Evolutionary conservation across 768 basidiomycete species (phyloP), one percentile per base, ranked within the genome.

Genomic region (Guyanaporus albipodus): DNA sequence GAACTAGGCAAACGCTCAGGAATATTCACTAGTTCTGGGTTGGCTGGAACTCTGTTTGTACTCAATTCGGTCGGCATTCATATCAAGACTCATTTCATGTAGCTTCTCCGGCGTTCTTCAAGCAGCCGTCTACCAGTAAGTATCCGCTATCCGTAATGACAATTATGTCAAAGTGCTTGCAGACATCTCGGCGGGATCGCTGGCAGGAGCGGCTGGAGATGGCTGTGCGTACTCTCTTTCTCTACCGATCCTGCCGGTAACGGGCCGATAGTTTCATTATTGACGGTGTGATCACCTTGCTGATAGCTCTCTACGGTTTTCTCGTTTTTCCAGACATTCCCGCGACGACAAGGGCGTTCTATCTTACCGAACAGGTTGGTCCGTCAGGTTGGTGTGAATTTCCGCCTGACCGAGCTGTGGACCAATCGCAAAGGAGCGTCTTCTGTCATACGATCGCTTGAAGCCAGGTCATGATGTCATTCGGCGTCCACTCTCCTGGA

Each of bases 251-350:
- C 2, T 17, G 8, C 18, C 34, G 29, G 15, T 40, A 39, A 56
- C 28, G 21, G 6, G 28, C 7, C 24, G 21, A 36, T 54, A 81
- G 78, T 15, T 83, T 85, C 60, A 78, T 86, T 48, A 77, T 84
- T 34, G 82, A 85, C 56, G 83, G 82, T 4, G 65, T 83, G n/a
- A 84, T 85, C 40, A 84, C 84, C 4, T 62, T 85, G 14, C 84
- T 84, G 1, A 82, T 87, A 50, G 83, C 85, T 1, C 56, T 85
- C 8, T 85, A 84, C 59, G 84, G 84, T 1, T 87, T 85, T 58
- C 55, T 83, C 23, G 70, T 85, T 27, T 88, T 89, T 60, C 88
- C 87, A 14, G 83, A 86, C 58, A 72, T 82, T 8, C 86, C 85
- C 1, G 68, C 73, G 14, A 82, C 78, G 0, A 85, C 82, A 3